Evolutionary conservation across 352 stramenopile species (phyloP).

Genomic region (Phytophthora gonapodyides): DNA sequence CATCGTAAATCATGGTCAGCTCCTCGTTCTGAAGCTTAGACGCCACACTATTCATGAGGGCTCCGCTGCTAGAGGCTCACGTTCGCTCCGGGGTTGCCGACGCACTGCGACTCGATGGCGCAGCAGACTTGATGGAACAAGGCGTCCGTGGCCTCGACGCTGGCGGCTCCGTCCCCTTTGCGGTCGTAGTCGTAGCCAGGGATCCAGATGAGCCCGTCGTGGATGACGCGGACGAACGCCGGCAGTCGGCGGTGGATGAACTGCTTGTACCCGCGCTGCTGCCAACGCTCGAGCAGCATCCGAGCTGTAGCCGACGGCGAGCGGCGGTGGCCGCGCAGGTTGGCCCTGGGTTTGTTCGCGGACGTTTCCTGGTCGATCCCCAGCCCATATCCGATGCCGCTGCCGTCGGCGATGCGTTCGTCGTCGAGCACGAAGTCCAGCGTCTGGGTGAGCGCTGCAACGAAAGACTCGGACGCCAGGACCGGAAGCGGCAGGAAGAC

Average conservation of each 20-base stretch:
- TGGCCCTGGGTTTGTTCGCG: slow-evolving; percentile 21
- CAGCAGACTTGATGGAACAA: slow-evolving; percentile 38
- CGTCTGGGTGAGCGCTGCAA: slow-evolving; percentile 41
- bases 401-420: slow-evolving; percentile 63
- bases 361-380: slow-evolving; percentile 55
- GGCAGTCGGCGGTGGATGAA: slow-evolving; percentile 69
- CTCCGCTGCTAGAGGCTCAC: slow-evolving; percentile 11
- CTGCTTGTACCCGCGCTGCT: slow-evolving; percentile 71
- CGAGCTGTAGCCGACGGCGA: slow-evolving; percentile 44
- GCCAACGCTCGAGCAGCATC: slow-evolving; percentile 47
- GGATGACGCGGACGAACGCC: slow-evolving; percentile 77
- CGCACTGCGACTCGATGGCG: slow-evolving; percentile 33
- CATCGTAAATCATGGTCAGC: too few relatives aligned
- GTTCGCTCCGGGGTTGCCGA: slow-evolving; percentile 1
- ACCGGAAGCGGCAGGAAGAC: slow-evolving; percentile 58
- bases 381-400: slow-evolving; percentile 70
- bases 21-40: too few relatives aligned
- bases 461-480: slow-evolving; percentile 34
- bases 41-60: too few relatives aligned
- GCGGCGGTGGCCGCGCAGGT: slow-evolving; percentile 31
- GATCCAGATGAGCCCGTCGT: slow-evolving; percentile 73
- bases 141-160: slow-evolving; percentile 14
- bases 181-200: slow-evolving; percentile 78
- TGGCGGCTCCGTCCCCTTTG: slow-evolving; percentile 38
- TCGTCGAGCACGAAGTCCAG: slow-evolving; percentile 75